phyloP scores from a whole-genome alignment of 805 yeast species.

The Starmerella vaccinii region DNA sequence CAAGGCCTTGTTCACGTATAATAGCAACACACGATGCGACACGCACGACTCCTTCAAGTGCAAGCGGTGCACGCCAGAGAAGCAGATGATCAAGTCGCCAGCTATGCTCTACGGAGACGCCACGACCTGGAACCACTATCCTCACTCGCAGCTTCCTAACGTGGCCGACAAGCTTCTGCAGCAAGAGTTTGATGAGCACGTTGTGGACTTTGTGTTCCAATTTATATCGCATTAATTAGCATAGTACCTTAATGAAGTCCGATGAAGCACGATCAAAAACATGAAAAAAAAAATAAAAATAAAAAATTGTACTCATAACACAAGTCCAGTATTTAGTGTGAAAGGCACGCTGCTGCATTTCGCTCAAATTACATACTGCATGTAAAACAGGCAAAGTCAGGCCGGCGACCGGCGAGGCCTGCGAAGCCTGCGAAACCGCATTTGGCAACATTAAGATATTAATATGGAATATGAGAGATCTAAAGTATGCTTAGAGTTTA shows the following conservation, averaged over 20 bases:
- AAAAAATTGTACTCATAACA: too few species aligned
- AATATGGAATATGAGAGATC: background rate
- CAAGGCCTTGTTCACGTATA: slow-evolving; percentile 61
- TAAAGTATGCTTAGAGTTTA: background rate
- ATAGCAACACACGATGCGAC: slow-evolving; percentile 62
- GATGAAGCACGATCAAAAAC: background rate
- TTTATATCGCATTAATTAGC: slow-evolving; percentile 62
- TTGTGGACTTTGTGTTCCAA: slow-evolving; percentile 81
- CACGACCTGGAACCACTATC: slow-evolving; percentile 91
- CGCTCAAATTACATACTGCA: too few species aligned
- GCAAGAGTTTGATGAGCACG: slow-evolving; percentile 55
- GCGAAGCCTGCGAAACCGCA: too few species aligned
- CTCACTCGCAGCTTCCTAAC: slow-evolving; percentile 42
- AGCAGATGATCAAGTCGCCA: slow-evolving; percentile 54
- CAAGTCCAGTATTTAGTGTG: too few species aligned
- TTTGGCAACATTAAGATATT: too few species aligned
- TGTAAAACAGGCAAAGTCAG: too few species aligned
- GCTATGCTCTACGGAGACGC: slow-evolving; percentile 97
- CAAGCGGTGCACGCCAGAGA: slow-evolving; percentile 57
- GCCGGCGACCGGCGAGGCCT: too few species aligned
- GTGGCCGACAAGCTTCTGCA: slow-evolving; percentile 70
- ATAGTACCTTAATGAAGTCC: background rate
- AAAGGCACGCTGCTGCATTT: too few species aligned
- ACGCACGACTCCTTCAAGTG: slow-evolving; percentile 91
- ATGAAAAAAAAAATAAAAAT: too few species aligned